Conservation (phyloP, 768 basidiomycete genomes). For the Lactarius indigo region DNA sequence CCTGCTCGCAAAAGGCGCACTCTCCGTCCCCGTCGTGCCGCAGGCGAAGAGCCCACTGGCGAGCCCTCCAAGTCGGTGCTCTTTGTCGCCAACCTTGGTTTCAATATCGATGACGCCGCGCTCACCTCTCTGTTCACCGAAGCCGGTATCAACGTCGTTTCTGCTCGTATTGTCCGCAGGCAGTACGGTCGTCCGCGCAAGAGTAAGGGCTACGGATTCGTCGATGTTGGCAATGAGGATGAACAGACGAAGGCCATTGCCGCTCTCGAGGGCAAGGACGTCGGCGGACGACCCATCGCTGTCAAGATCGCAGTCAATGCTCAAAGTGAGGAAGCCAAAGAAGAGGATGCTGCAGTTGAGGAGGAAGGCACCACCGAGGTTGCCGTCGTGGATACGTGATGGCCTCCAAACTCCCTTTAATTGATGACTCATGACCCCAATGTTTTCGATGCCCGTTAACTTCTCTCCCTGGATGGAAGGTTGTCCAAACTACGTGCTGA, state of each 20-base stretch:
- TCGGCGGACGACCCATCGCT: conserved; percentile 80
- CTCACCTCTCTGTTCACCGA: conserved; percentile 82
- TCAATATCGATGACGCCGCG: conserved; percentile 83
- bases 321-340: conserved; percentile 44
- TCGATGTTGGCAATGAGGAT: conserved; percentile 86
- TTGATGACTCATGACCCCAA: conserved; percentile 23
- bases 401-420: background rate
- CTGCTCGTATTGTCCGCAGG: conserved; percentile 86
- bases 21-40: conserved; percentile 61
- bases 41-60: conserved; percentile 79
- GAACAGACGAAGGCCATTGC: conserved; percentile 91
- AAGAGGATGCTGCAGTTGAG: conserved; percentile 25
- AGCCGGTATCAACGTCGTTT: conserved; percentile 74
- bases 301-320: conserved; percentile 96
- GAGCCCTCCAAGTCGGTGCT: conserved; percentile 87
- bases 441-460: conserved; percentile 21
- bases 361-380: conserved; percentile 23
- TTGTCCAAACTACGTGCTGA: conserved; percentile 23
- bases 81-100: conserved; percentile 97
- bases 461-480: conserved; percentile 23
- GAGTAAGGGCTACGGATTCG: conserved; percentile 97
- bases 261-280: conserved; percentile 80
- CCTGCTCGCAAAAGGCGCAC: conserved; percentile 56
- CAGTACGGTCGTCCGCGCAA: conserved; percentile 80
- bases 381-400: conserved; percentile 23